Evolutionary conservation across 2,329 filamentous ascomycete genomes (phyloP).

Genomic region (Stemphylium beticola): DNA sequence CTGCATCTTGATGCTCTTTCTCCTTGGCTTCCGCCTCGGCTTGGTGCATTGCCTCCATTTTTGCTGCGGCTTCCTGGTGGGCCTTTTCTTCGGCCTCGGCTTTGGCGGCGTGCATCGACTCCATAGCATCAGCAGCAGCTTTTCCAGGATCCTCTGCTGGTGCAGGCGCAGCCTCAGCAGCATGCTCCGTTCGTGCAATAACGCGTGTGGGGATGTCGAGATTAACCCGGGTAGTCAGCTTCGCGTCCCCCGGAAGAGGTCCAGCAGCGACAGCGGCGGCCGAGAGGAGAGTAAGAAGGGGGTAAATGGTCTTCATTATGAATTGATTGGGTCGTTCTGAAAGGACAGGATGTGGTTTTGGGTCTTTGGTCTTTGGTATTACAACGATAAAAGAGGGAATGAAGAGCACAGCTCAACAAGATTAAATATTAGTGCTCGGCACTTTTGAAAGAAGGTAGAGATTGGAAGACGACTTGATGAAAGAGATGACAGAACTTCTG

Average conservation of each 20-base stretch:
- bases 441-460: conserved; percentile 24
- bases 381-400: conserved; percentile 19
- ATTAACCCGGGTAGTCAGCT: conserved; percentile 2
- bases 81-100: conserved; percentile 19
- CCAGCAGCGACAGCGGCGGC: conserved; percentile 27
- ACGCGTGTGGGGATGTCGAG: conserved; percentile 13
- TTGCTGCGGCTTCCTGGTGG: conserved; percentile 19
- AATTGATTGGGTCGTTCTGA: background rate
- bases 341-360: conserved; percentile 1
- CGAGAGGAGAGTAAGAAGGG: conserved; percentile 30
- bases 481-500: conserved; percentile 5
- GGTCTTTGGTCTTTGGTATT: conserved; percentile 7
- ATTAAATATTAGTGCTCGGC: conserved; percentile 34
- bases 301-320: conserved; percentile 36
- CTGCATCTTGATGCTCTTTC: conserved; percentile 25
- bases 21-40: conserved; percentile 28
- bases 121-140: conserved; percentile 14
- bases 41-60: conserved; percentile 29
- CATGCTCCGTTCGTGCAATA: conserved; percentile 19
- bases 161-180: conserved; percentile 12
- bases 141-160: conserved; percentile 14
- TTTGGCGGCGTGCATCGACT: conserved; percentile 15
- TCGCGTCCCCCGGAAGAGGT: conserved; percentile 20
- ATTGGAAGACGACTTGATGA: conserved; percentile 12
- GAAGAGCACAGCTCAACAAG: conserved; percentile 31